Percentiles rank a stretch among this genome's conserved stretches.
Conservation (phyloP, 2,329 filamentous ascomycete genomes). For the Graphium sp. region DNA sequence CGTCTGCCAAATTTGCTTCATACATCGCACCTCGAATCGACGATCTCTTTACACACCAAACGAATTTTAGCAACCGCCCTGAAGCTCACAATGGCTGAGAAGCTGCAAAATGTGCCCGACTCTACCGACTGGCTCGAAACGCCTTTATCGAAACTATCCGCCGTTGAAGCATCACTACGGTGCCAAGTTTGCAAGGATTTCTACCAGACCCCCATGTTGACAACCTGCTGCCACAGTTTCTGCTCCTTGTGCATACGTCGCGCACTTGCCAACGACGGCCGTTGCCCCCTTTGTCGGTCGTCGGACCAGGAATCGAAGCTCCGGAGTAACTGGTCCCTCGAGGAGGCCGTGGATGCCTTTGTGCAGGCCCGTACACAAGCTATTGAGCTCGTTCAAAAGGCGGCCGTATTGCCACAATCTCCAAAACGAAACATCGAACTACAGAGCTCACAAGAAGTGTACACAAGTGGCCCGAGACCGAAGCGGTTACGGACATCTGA, state of each 20-base stretch:
- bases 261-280: constrained; percentile 65
- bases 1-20: too few relatives aligned
- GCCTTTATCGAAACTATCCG: constrained; percentile 44
- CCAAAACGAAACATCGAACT: constrained; percentile 35
- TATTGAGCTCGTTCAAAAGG: constrained; percentile 51
- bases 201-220: constrained; percentile 86
- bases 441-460: constrained; percentile 9
- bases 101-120: too few relatives aligned
- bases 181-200: constrained; percentile 99
- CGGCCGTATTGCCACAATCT: too few relatives aligned
- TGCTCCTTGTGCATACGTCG: constrained; percentile 91
- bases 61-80: too few relatives aligned
- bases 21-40: too few relatives aligned
- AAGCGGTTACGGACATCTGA: constrained; percentile 38
- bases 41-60: too few relatives aligned
- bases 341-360: constrained; percentile 74
- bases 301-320: constrained; percentile 72
- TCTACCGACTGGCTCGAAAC: constrained; percentile 76
- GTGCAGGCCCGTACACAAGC: constrained; percentile 43
- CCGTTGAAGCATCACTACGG: constrained; percentile 70
- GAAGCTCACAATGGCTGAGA: too few relatives aligned
- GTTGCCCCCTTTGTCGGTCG: constrained; percentile 71
- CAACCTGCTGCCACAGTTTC: constrained; percentile 87
- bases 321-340: constrained; percentile 67
- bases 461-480: constrained; percentile 13